Evolutionary conservation across 768 basidiomycete genomes (phyloP).

Genomic region (Zangia roseola): DNA sequence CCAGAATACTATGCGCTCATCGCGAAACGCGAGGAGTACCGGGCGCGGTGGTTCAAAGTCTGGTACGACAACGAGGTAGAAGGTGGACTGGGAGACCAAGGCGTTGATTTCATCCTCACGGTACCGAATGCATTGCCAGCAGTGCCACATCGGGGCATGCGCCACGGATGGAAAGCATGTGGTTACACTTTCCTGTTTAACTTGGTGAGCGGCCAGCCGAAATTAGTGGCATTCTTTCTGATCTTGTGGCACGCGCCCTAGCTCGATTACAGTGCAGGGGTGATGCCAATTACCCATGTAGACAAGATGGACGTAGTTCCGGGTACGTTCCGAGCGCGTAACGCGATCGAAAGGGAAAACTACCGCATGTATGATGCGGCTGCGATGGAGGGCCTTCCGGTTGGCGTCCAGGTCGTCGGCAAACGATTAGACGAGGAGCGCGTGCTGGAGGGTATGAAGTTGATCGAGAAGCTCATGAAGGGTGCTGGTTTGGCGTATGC

Average conservation of each 20-base stretch:
- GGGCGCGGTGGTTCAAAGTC: slow-evolving; percentile 38
- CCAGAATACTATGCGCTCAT: slow-evolving; percentile 51
- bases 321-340: slow-evolving; percentile 28
- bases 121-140: slow-evolving; percentile 65
- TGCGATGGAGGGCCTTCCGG: slow-evolving; percentile 45
- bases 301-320: slow-evolving; percentile 34
- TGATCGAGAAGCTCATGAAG: slow-evolving; percentile 34
- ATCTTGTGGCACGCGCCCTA: slow-evolving; percentile 8
- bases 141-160: slow-evolving; percentile 49
- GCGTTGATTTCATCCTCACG: slow-evolving; percentile 62
- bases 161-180: slow-evolving; percentile 56
- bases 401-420: slow-evolving; percentile 45
- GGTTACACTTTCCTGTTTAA: slow-evolving; percentile 70
- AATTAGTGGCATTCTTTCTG: neutral
- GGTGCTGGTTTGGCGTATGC: slow-evolving; percentile 23
- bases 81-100: slow-evolving; percentile 33
- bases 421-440: slow-evolving; percentile 47
- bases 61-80: slow-evolving; percentile 30
- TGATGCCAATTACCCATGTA: slow-evolving; percentile 45
- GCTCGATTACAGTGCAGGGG: slow-evolving; percentile 46
- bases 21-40: slow-evolving; percentile 42
- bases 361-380: slow-evolving; percentile 41
- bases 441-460: slow-evolving; percentile 45
- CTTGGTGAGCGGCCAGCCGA: slow-evolving; percentile 40
- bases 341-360: slow-evolving; percentile 37